Evolutionary conservation across 2,329 filamentous ascomycete species (phyloP), one percentile per base, ranked within the genome.

Genomic region (Fusarium cyanostomum): DNA sequence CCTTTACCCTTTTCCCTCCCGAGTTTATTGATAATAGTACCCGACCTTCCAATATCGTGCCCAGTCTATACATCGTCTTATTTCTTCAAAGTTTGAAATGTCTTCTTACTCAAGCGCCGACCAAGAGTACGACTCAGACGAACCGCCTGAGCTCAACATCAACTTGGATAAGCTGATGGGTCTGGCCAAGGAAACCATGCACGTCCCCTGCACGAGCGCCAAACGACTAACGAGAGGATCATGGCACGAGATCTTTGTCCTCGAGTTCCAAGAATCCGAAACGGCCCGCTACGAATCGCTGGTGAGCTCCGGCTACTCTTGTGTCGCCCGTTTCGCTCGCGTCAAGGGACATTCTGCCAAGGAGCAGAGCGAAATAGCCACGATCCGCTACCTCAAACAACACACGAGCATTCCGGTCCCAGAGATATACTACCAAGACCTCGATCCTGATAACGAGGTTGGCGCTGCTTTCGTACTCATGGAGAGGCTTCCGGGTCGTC

Each of bases 301-400:
- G 0, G 7, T 41, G 7, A 27, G 34, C 2, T 9, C 53, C 30
- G n/a, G 13, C 0, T 41, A 45, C 41, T 41, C 8, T n/a, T 56
- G 53, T 9, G 41, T 52, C 35, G 33, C 39, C 12, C 46, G 53
- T 6, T 46, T 56, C 12, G 30, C 52, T 13, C 52, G 52, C 24
- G 44, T 38, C 24, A 41, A 18, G n/a, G 43, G 30, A 11, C 8
- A 26, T 5, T 8, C 21, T 16, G 37, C 24, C 28, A 49, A 55
- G 5, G 52, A 50, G 43, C 28, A 55, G 30, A 55, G 52, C 8
- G 52, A 42, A n/a, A 37, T 55, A 37, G 37, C 52, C 6, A 55
- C 52, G 6, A 49, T 42, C 37, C 52, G 38, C 4, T 50, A 43
- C 12, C 4, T 55, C 37, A 55, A 55, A 12, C 43, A 41, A 6